Evolutionary conservation across 768 basidiomycete species (phyloP), one percentile per base, ranked within the genome.

Genomic region (Botryobasidium botryosum): DNA sequence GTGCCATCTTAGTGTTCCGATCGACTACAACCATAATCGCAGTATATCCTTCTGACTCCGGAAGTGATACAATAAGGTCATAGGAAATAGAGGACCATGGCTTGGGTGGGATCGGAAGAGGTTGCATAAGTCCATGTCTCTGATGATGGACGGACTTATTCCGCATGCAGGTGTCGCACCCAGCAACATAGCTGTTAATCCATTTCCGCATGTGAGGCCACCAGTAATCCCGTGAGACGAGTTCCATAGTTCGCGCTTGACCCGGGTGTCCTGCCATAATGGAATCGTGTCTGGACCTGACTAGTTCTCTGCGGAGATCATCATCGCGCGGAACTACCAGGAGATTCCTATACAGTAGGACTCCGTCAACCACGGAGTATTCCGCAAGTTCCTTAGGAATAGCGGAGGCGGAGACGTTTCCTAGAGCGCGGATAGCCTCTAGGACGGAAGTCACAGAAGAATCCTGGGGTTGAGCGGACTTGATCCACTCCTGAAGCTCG

Each of bases 161-260:
- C 23, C 24, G 20, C 27, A 47, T 45, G 24, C 47, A 49, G 4
- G 21, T 17, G 20, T 49, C 44, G 31, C 47, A 49, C 8, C 43
- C 35, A 4, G n/a, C 5, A 29, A 61, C 49, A 41, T 59, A 61
- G 15, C 44, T 28, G 10, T 49, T 18, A 33, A 60, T 44, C 36
- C 46, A 53, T 10, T 33, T 17, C 13, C 29, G 20, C 28, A 50
- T 45, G 7, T 13, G 12, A 25, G 51, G 52, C 53, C 51, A 57
- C 39, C 37, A 48, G 47, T 36, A 56, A 21, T 56, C 26, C 13
- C 49, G 45, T 10, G 12, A 20, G 18, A 56, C 43, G 1, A 52
- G 29, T 5, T 53, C 46, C 12, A 29, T n/a, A 1, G 53, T 57
- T 32, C 50, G 53, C 2, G 17, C 32, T 15, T 41, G 27, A 1